A percentile compares a stretch with the other conserved stretches of the same genome.
Conservation (phyloP, 306 rosid species). For the Dalbergia cultrata region DNA sequence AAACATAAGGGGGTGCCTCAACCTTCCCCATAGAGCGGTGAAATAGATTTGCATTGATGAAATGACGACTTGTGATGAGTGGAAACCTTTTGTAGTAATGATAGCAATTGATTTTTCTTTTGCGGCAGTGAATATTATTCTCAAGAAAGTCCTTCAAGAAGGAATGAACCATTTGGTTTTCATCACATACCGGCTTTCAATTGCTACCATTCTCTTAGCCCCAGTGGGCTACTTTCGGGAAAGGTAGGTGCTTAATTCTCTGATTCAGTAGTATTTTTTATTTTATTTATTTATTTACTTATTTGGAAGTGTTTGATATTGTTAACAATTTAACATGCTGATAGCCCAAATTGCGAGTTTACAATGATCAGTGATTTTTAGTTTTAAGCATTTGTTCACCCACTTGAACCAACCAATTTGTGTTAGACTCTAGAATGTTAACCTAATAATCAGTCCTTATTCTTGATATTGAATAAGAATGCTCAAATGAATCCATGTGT, state of each 20-base stretch:
- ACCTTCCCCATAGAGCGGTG: constrained; percentile 37
- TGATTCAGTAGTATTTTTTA: neutral
- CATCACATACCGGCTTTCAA: constrained; percentile 74
- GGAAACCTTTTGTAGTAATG: constrained; percentile 87
- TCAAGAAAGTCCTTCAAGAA: constrained; percentile 81
- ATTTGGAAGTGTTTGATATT: constrained; percentile 12
- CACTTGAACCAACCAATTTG: constrained; percentile 15
- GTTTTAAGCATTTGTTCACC: neutral
- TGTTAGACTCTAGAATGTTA: constrained; percentile 18
- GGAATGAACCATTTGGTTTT: constrained; percentile 94
- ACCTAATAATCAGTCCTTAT: constrained; percentile 17
- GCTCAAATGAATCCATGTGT: neutral
- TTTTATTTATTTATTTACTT: constrained; percentile 1
- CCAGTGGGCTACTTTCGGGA: constrained; percentile 79
- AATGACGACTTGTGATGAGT: constrained; percentile 65
- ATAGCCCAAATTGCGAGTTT: neutral
- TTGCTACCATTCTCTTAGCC: constrained; percentile 78
- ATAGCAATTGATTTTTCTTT: constrained; percentile 71
- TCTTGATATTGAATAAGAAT: constrained; percentile 36
- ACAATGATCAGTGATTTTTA: constrained; percentile 4
- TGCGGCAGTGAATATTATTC: constrained; percentile 81
- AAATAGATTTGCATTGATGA: constrained; percentile 44
- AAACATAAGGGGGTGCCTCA: constrained; percentile 43
- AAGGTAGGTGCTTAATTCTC: constrained; percentile 58
- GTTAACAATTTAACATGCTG: neutral